Evolutionary conservation across 768 basidiomycete genomes (phyloP), one percentile per base, ranked within the genome.

Genomic region (Termitomyces sp.): DNA sequence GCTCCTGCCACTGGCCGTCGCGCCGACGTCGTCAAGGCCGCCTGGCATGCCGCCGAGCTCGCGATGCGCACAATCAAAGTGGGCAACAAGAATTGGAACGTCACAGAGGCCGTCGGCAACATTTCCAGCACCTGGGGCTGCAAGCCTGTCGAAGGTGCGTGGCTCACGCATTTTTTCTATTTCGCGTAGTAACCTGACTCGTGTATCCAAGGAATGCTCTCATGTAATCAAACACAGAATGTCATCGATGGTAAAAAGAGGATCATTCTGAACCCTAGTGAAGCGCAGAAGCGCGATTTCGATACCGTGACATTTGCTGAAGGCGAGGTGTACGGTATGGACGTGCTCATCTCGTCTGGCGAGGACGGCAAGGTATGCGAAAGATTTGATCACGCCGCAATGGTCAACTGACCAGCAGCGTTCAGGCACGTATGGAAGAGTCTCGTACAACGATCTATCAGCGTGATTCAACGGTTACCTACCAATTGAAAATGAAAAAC

Each of bases 401-500:
- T 14, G 18, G 26, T n/a, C 38, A 11, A 30, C 18, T 28, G 38
- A 40, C 26, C 11, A n/a, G 11, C n/a, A 26, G 22, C 49, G 55
- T 11, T 10, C 67, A 98, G 95, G 92, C 94, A 54, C 90, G 93
- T 50, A 63, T 86, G 44, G 93, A 94, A 73, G 92, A 95, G 67
- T 87, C 90, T 38, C 83, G 90, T 69, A 97, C 95, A 55, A 90
- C 91, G 38, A 86, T 99, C 69, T 97, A 91, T 81, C 94, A 97
- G 71, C 84, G 91, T 57, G 92, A 93, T 65, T 83, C 87, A 24
- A 75, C 82, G 7, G 83, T 92, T 58, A 95, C 91, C 41, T 98
- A 98, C 75, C 92, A 94, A 71, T 81, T 98, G 68, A 98, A 98
- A 79, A 88, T 96, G 86, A 98, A 96, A 79, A 96, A 90, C 62